Conservation (phyloP, 345 rosid genomes). For the Sonneratia alba region DNA sequence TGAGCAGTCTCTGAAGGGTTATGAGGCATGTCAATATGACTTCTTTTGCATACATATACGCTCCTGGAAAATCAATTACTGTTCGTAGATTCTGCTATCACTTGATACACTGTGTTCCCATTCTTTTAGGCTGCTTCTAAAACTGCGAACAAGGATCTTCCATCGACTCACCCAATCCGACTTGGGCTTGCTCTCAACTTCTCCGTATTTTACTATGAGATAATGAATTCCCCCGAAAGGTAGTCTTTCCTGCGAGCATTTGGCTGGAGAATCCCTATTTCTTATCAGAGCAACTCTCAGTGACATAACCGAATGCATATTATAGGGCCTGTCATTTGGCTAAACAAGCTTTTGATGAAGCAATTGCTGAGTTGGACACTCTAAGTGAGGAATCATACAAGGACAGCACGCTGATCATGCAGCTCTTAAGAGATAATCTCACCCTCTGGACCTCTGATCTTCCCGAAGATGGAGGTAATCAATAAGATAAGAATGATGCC, state of each 20-base stretch:
- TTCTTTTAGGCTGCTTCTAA: conserved; percentile 70
- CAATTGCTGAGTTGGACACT: conserved; percentile 91
- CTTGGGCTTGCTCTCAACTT: conserved; percentile 99
- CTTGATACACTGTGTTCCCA: not conserved
- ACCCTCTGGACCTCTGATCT: conserved; percentile 98
- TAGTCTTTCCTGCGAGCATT: conserved; percentile 5
- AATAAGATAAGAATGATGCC: not conserved
- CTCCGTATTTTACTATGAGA: conserved; percentile 97
- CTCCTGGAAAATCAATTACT: not conserved
- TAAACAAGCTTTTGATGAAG: conserved; percentile 95
- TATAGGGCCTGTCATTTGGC: conserved; percentile 97
- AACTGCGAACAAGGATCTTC: conserved; percentile 79
- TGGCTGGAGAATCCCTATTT: not conserved
- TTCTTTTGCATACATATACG: not conserved
- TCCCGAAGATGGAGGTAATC: conserved; percentile 96
- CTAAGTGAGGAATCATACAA: conserved; percentile 94
- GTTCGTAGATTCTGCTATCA: conserved; percentile 10
- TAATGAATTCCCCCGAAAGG: conserved; percentile 99
- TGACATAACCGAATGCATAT: not conserved
- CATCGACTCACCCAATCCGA: conserved; percentile 96
- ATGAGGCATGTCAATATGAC: conserved; percentile 46
- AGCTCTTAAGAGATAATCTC: conserved; percentile 94
- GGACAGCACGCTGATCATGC: conserved; percentile 97
- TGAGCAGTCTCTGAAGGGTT: conserved; percentile 34
- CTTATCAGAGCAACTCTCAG: not conserved